A percentile compares a stretch with the other conserved stretches of the same genome.
phyloP scores from a whole-genome alignment of 371 early-diverging fungal genomes.

The Syncephalastrum monosporum region DNA sequence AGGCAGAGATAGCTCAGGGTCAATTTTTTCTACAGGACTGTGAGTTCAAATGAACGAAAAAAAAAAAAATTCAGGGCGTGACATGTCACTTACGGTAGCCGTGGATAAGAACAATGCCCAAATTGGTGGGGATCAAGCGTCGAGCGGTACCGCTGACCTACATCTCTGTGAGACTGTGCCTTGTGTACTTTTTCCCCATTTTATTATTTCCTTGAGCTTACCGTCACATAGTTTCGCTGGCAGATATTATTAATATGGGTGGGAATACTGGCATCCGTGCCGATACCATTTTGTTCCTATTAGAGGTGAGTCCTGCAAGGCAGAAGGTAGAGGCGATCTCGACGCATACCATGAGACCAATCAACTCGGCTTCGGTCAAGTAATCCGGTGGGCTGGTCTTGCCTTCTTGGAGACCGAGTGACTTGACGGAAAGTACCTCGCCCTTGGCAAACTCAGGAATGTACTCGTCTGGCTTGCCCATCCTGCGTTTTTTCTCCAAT shows the following conservation, averaged over 20 bases:
- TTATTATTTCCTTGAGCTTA: not conserved
- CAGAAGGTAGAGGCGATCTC: not conserved
- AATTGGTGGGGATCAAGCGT: constrained; percentile 46
- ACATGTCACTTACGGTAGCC: constrained; percentile 25
- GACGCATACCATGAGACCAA: constrained; percentile 42
- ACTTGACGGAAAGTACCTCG: constrained; percentile 22
- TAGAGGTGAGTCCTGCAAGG: not conserved
- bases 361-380: constrained; percentile 70
- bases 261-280: constrained; percentile 80
- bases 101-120: constrained; percentile 56
- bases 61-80: not conserved
- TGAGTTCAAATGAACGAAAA: not conserved
- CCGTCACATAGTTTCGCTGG: constrained; percentile 61
- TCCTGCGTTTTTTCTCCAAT: constrained; percentile 5
- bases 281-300: constrained; percentile 76
- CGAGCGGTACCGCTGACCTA: constrained; percentile 32
- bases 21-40: constrained; percentile 42
- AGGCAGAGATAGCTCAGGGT: constrained; percentile 52
- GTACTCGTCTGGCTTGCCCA: constrained; percentile 44
- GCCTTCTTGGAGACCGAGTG: constrained; percentile 43
- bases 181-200: not conserved
- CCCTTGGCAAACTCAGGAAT: constrained; percentile 47
- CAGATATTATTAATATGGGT: constrained; percentile 78
- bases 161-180: not conserved
- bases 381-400: constrained; percentile 67